phyloP scores from a whole-genome alignment of 768 basidiomycete species.

The Polyporus arcularius region DNA sequence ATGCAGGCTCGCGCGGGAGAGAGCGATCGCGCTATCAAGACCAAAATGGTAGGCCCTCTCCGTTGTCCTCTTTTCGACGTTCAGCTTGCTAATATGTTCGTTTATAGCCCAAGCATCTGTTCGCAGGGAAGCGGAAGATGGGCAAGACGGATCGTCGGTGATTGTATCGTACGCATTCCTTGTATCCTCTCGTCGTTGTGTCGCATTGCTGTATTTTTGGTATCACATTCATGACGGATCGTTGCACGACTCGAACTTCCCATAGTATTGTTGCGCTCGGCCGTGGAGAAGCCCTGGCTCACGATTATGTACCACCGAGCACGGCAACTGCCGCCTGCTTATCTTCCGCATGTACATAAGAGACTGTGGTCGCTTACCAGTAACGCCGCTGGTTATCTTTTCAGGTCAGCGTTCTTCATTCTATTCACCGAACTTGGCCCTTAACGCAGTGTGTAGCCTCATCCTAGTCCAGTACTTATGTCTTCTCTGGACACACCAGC shows the following conservation, averaged over 20 bases:
- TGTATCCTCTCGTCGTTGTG: no score
- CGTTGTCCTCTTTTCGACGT: neutral
- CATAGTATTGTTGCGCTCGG: no score
- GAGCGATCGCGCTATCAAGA: conserved; percentile 77
- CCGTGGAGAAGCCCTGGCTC: no score
- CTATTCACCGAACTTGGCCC: no score
- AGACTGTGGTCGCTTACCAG: no score
- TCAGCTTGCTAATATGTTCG: conserved; percentile 7
- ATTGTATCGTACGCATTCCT: conserved; percentile 17
- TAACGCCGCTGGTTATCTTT: no score
- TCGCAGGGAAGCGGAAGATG: conserved; percentile 79
- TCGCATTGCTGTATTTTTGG: neutral
- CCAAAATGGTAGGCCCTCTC: conserved; percentile 71
- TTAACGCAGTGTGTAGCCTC: no score
- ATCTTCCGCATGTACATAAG: neutral
- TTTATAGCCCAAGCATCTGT: conserved; percentile 81
- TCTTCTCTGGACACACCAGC: no score
- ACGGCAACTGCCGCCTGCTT: neutral
- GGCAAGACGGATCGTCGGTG: conserved; percentile 83
- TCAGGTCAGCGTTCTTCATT: no score
- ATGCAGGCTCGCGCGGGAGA: conserved; percentile 90
- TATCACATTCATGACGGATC: neutral
- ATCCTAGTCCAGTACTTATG: no score
- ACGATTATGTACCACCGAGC: no score
- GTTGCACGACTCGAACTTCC: no score